These are phyloP conservation scores for Pyricularia grisea DNA, from an alignment of 2,329 filamentous ascomycete genomes.

Conservation along the genomic window DNA sequence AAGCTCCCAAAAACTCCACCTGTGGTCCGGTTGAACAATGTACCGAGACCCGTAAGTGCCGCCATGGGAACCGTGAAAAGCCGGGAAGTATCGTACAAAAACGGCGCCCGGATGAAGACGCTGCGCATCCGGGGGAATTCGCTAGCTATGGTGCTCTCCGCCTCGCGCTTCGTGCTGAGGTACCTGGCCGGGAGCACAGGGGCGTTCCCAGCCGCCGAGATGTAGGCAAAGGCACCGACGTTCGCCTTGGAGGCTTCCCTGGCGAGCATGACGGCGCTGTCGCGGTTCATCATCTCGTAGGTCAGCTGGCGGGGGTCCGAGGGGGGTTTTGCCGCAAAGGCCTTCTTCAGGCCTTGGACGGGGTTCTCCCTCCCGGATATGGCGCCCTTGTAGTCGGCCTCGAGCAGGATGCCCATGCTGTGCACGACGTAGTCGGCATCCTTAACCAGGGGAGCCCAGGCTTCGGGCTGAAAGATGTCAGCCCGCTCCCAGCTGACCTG, in stretches of 20 bases:
- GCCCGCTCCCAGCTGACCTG: conserved; percentile 80
- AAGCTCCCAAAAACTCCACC: conserved; percentile 67
- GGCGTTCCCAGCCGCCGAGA: conserved; percentile 80
- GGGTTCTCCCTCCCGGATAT: conserved; percentile 75
- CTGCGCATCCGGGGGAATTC: conserved; percentile 67
- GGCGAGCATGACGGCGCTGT: conserved; percentile 75
- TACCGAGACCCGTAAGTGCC: conserved; percentile 62
- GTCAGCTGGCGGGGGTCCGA: conserved; percentile 66
- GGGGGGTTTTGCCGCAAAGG: conserved; percentile 50
- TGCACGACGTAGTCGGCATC: conserved; percentile 82
- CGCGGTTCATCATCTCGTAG: conserved; percentile 96
- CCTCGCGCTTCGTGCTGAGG: conserved; percentile 84
- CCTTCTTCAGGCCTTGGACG: conserved; percentile 66
- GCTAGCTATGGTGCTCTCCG: conserved; percentile 65
- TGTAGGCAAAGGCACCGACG: conserved; percentile 68
- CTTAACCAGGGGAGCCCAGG: conserved; percentile 68
- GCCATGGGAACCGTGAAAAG: conserved; percentile 80
- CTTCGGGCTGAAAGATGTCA: conserved; percentile 74
- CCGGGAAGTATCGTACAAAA: conserved; percentile 80
- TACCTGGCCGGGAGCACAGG: conserved; percentile 79
- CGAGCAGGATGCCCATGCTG: conserved; percentile 89
- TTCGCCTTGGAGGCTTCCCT: conserved; percentile 59
- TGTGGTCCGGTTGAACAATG: conserved; percentile 66
- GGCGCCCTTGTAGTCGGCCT: conserved; percentile 95
- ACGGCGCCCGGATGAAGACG: conserved; percentile 75